Percentiles rank a stretch among this genome's conserved stretches.
These are phyloP conservation scores for Euphrasia arctica DNA, from an alignment of 305 asterid species.

Conservation along the genomic window DNA sequence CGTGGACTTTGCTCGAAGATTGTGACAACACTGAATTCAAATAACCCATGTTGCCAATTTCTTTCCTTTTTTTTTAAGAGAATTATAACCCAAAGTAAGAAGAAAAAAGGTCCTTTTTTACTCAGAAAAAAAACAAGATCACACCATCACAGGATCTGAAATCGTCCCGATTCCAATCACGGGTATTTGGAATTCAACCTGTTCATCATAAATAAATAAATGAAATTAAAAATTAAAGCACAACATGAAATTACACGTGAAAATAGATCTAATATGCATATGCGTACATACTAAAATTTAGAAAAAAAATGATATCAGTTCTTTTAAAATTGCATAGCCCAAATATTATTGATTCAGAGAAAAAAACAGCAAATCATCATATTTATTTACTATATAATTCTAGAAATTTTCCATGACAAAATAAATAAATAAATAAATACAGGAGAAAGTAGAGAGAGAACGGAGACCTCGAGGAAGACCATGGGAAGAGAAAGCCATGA, in stretches of 20 bases:
- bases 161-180: conserved; percentile 24
- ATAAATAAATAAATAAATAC: neutral
- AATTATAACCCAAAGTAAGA: neutral
- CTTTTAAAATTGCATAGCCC: conserved; percentile 1
- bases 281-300: neutral
- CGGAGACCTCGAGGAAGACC: conserved; percentile 30
- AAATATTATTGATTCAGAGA: neutral
- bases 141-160: conserved; percentile 24
- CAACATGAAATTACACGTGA: conserved; percentile 18
- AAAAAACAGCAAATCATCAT: neutral
- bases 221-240: neutral
- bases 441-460: conserved; percentile 16
- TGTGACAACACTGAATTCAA: conserved; percentile 63
- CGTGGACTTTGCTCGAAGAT: conserved; percentile 47
- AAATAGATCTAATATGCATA: conserved; percentile 27
- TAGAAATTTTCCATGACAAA: neutral
- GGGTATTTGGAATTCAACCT: conserved; percentile 31
- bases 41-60: conserved; percentile 53
- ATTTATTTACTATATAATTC: conserved; percentile 8
- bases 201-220: conserved; percentile 12
- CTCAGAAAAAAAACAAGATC: conserved; percentile 18
- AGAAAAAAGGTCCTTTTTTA: neutral
- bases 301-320: neutral
- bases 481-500: neutral
- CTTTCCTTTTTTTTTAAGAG: neutral